Base-by-base conservation (phyloP, 257 asterid species). In the Solanum peruvianum region DNA sequence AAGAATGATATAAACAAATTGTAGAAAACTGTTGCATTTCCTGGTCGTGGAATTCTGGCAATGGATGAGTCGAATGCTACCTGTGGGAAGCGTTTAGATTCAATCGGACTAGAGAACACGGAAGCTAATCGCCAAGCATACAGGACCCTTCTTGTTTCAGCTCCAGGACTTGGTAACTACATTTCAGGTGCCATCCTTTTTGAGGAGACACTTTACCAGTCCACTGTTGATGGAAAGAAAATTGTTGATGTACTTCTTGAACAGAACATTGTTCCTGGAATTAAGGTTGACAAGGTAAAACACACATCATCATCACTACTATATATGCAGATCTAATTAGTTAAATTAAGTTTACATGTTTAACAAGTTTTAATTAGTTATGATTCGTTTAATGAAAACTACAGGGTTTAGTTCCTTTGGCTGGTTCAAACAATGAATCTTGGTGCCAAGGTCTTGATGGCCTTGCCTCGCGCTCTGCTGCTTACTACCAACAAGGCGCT, bases 371-470 rank as follows among this genome's bases (percentile, higher is more conserved):
- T 52, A 52, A 52, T 16, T 52, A 52, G 60, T 56, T 56, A 15
- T 27, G 49, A 25, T 78, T 11, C 62, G 16, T 77, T 78, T 25
- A 9, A 78, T 18, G 84, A 78, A 27, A 27, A 58, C 13, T 86
- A 73, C 88, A 93, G 98, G 98, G 98, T 92, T 90, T 95, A 35
- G 98, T 95, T 52, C 98, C 97, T 45, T 89, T 95, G 85, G 93
- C 90, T 87, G 98, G 97, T 82, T 95, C 96, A 23, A 95, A 95
- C 88, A 56, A 95, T 76, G 97, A 95, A 87, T 95, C 97, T 0
- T 95, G 96, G 97, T 95, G 98, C 94, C 97, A 95, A 90, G 98
- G 98, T 86, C 95, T 93, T 15, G 98, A 95, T n/a, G 97, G 97
- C 47, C 91, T 95, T 80, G 97, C 95, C 83, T 95, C 98, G 16